Evolutionary conservation across 2,329 filamentous ascomycete genomes (phyloP), one percentile per base, ranked within the genome.

Genomic region (Fusarium subglutinans): DNA sequence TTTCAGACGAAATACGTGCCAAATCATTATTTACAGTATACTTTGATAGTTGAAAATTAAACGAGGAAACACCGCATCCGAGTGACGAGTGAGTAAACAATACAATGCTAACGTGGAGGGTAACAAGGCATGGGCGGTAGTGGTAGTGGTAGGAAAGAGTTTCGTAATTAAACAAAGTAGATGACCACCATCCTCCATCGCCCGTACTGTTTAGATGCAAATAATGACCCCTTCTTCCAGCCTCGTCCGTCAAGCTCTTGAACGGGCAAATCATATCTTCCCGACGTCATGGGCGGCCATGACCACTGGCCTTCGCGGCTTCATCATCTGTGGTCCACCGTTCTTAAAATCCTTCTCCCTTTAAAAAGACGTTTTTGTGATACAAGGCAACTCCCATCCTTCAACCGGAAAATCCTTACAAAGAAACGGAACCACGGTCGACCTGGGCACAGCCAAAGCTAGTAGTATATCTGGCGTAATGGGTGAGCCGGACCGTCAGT

Each of bases 151-250:
- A 59, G 77, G 80, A 81, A 79, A 78, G 72, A 76, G 70, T 79
- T 83, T 85, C 83, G 79, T 85, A 83, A 87, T 87, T 87, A 87
- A 86, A 87, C 85, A 87, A 85, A 81, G 83, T 87, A 86, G 83
- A 83, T 84, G 82, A 82, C 82, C 82, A 81, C 83, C 83, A 78
- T 82, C 81, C 79, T 72, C 76, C 78, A 63, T 78, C 77, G 78
- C 78, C 76, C 77, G 70, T 79, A 76, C 71, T 78, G 76, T 76
- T 75, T 75, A 78, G 76, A 81, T 81, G 79, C 71, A 80, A 80
- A 75, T 73, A 77, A 60, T 75, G 72, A 72, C 66, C 71, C 76
- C 57, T 61, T 70, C 61, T 56, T 66, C 55, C 61, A 60, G 69
- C 66, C 59, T 70, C 71, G 58, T 74, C 63, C 75, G 63, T 74